These are phyloP conservation scores for Lanmaoa pseudosensibilis DNA, from an alignment of 768 basidiomycete species.

Conservation along the genomic window DNA sequence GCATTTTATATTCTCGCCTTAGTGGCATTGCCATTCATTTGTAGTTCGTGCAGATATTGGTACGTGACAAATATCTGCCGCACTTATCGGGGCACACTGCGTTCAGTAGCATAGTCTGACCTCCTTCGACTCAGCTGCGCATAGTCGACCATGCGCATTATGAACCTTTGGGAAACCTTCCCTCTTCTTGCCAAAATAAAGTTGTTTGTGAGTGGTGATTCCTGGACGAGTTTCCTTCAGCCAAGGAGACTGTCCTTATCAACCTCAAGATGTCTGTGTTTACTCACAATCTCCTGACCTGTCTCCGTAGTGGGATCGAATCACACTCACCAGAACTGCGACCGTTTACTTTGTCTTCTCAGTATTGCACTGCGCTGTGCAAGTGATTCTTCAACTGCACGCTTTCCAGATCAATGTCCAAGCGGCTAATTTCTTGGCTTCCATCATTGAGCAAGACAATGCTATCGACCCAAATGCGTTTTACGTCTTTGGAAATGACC, in stretches of 20 bases:
- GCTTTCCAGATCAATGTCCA: constrained; percentile 64
- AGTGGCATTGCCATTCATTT: constrained; percentile 42
- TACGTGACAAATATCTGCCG: background rate
- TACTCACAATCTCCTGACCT: background rate
- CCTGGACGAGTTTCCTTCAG: background rate
- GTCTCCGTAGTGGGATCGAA: constrained; percentile 57
- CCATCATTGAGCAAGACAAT: constrained; percentile 51
- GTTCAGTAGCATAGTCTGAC: background rate
- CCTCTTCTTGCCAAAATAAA: constrained; percentile 42
- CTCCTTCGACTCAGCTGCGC: background rate
- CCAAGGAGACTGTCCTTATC: background rate
- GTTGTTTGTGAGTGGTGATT: constrained; percentile 45
- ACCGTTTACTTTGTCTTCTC: constrained; percentile 68
- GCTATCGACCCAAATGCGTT: constrained; percentile 41
- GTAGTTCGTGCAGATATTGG: background rate
- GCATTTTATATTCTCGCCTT: constrained; percentile 35
- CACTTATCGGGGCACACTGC: background rate
- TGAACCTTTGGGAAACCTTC: constrained; percentile 39
- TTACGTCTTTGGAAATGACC: constrained; percentile 48
- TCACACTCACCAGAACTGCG: constrained; percentile 68
- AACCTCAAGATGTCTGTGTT: background rate
- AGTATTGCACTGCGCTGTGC: constrained; percentile 61
- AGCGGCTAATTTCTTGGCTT: constrained; percentile 52
- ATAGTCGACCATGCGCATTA: constrained; percentile 38
- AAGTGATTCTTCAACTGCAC: constrained; percentile 65